Evolutionary conservation across 75 land plant genomes (phyloP).

Genomic region (Ceratopteris richardii): DNA sequence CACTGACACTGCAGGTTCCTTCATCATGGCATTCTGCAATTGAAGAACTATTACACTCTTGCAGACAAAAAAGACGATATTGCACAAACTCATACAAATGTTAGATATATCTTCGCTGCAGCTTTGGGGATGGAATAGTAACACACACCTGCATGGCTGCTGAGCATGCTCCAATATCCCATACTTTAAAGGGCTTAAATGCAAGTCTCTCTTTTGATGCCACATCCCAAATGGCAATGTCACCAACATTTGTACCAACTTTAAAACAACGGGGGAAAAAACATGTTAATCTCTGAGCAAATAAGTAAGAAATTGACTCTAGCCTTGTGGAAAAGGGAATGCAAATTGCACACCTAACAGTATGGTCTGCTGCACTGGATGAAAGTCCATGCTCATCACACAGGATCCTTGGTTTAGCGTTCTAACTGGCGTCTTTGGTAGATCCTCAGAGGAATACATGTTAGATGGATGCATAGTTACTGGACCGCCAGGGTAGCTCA

Average conservation of each 20-base stretch:
- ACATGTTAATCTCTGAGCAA: not conserved
- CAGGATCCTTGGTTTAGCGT: conserved; percentile 65
- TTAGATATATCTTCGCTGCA: not conserved
- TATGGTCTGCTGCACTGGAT: conserved; percentile 71
- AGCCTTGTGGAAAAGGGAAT: not conserved
- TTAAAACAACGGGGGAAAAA: not conserved
- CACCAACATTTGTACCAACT: conserved; percentile 94
- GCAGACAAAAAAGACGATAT: too few relatives aligned
- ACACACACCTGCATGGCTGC: conserved; percentile 57
- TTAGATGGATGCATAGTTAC: conserved; percentile 22
- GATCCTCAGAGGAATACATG: conserved; percentile 54
- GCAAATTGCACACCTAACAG: conserved; percentile 52
- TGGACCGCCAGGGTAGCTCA: conserved; percentile 20
- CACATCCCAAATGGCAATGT: conserved; percentile 77
- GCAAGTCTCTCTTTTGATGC: conserved; percentile 57
- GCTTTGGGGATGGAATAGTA: not conserved
- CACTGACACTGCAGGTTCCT: conserved; percentile 58
- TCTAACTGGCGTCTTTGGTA: conserved; percentile 58
- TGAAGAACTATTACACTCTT: not conserved
- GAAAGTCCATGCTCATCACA: conserved; percentile 96
- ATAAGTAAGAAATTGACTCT: not conserved
- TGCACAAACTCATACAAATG: not conserved
- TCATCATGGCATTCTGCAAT: conserved; percentile 43
- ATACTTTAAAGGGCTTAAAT: conserved; percentile 66
- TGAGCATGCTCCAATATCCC: conserved; percentile 57